A percentile compares a stretch with the other conserved stretches of the same genome.
These are phyloP conservation scores for Eucalyptus coolabah DNA, from an alignment of 345 rosid genomes.

Conservation along the genomic window DNA sequence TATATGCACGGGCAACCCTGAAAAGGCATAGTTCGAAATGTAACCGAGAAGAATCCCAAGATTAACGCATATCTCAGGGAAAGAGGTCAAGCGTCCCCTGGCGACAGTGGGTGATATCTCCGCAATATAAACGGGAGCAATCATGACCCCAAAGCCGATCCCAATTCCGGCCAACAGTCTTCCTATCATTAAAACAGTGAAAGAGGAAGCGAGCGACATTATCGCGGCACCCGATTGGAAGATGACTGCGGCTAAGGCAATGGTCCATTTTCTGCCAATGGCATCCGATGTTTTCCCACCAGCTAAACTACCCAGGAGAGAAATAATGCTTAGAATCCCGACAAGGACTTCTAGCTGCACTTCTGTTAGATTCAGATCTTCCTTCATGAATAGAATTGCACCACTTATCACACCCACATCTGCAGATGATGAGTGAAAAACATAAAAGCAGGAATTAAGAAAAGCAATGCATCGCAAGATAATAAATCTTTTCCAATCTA, in stretches of 20 bases:
- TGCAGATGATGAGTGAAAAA: conserved; percentile 7
- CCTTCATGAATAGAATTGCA: conserved; percentile 77
- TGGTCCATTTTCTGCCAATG: conserved; percentile 88
- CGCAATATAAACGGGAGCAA: not conserved
- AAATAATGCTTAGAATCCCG: conserved; percentile 68
- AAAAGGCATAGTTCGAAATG: conserved; percentile 42
- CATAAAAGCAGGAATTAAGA: not conserved
- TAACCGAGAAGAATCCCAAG: conserved; percentile 65
- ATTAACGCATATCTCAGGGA: conserved; percentile 56
- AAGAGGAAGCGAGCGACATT: conserved; percentile 74
- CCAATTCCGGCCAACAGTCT: conserved; percentile 52
- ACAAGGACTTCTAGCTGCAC: conserved; percentile 73
- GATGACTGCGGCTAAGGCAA: conserved; percentile 72
- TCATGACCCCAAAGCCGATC: not conserved
- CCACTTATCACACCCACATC: conserved; percentile 98
- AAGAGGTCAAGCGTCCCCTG: conserved; percentile 53
- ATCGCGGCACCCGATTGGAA: conserved; percentile 62
- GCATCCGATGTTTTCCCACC: conserved; percentile 80
- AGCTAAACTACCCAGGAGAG: conserved; percentile 78
- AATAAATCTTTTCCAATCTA: not conserved
- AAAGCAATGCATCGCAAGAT: not conserved
- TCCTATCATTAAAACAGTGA: conserved; percentile 30
- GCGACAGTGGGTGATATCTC: conserved; percentile 9
- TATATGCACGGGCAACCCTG: conserved; percentile 22
- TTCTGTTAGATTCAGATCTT: conserved; percentile 70